These are phyloP conservation scores for Cystobasidiopsis lactophilus DNA, from an alignment of 768 basidiomycete species.

Conservation along the genomic window DNA sequence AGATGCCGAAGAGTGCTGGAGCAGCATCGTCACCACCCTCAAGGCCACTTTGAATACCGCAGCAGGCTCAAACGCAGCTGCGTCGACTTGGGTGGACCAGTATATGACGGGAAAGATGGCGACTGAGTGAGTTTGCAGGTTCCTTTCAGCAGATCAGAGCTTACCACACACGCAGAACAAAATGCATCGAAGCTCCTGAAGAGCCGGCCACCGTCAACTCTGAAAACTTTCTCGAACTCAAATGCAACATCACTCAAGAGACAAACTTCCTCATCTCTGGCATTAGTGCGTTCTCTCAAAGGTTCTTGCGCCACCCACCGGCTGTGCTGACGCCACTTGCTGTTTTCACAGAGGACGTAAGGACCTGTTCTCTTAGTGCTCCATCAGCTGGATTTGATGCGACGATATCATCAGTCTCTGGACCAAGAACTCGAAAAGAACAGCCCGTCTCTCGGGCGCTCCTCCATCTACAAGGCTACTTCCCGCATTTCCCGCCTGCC, in stretches of 20 bases:
- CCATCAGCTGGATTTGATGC: neutral
- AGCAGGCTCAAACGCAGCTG: neutral
- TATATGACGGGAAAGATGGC: constrained; percentile 58
- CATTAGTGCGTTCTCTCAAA: constrained; percentile 35
- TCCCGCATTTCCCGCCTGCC: constrained; percentile 68
- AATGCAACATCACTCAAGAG: constrained; percentile 66
- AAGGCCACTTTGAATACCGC: constrained; percentile 33
- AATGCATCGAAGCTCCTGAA: constrained; percentile 58
- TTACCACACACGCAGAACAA: constrained; percentile 33
- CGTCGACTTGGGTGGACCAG: constrained; percentile 42
- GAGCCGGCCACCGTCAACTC: constrained; percentile 41
- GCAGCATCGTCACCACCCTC: constrained; percentile 46
- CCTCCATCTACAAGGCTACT: constrained; percentile 58
- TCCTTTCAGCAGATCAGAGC: neutral
- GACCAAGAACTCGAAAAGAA: constrained; percentile 67
- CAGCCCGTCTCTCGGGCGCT: constrained; percentile 53
- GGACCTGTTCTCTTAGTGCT: neutral
- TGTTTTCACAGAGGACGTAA: constrained; percentile 8
- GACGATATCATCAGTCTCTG: constrained; percentile 38
- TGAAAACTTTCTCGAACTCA: constrained; percentile 66
- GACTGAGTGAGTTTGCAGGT: constrained; percentile 13
- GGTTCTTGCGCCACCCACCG: neutral
- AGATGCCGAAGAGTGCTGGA: constrained; percentile 81
- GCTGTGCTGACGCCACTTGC: neutral
- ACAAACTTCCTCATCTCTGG: constrained; percentile 81